Evolutionary conservation across 2,329 filamentous ascomycete species (phyloP).

Genomic region (Diaporthe sp.): DNA sequence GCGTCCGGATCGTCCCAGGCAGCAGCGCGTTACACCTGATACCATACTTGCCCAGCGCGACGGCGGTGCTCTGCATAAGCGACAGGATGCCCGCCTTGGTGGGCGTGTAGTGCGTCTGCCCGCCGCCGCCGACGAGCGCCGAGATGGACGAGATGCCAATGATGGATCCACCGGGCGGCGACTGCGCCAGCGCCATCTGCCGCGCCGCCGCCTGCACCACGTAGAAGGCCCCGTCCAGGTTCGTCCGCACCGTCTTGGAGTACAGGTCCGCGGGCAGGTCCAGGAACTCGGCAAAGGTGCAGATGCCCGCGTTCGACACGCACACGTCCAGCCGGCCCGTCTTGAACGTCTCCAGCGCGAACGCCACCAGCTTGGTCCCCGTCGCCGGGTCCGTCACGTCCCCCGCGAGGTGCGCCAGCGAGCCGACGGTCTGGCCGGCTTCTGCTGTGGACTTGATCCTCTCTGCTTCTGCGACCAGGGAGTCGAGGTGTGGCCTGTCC

Average conservation of each 20-base stretch:
- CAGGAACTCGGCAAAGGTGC: constrained; percentile 89
- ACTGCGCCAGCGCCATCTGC: constrained; percentile 78
- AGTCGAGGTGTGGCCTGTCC: constrained; percentile 66
- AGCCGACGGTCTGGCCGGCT: constrained; percentile 62
- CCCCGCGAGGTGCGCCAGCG: constrained; percentile 78
- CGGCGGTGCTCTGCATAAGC: constrained; percentile 87
- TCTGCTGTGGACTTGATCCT: constrained; percentile 54
- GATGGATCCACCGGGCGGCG: constrained; percentile 81
- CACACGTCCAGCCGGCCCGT: constrained; percentile 78
- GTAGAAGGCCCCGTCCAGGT: constrained; percentile 91
- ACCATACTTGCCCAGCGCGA: constrained; percentile 80
- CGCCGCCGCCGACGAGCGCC: constrained; percentile 82
- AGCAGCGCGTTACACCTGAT: constrained; percentile 89
- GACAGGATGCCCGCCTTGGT: constrained; percentile 87
- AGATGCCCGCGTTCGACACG: constrained; percentile 90
- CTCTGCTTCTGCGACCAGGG: constrained; percentile 66
- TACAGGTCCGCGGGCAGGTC: constrained; percentile 80
- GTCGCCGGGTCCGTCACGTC: constrained; percentile 84
- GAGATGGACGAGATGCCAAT: constrained; percentile 82
- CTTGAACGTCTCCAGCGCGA: constrained; percentile 73
- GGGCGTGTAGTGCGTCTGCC: constrained; percentile 88
- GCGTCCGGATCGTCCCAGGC: constrained; percentile 86
- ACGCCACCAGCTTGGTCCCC: constrained; percentile 75
- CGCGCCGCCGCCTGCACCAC: constrained; percentile 86
- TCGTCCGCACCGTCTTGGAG: constrained; percentile 79